Evolutionary conservation across 768 basidiomycete genomes (phyloP).

Genomic region (Boletellus emodensis): DNA sequence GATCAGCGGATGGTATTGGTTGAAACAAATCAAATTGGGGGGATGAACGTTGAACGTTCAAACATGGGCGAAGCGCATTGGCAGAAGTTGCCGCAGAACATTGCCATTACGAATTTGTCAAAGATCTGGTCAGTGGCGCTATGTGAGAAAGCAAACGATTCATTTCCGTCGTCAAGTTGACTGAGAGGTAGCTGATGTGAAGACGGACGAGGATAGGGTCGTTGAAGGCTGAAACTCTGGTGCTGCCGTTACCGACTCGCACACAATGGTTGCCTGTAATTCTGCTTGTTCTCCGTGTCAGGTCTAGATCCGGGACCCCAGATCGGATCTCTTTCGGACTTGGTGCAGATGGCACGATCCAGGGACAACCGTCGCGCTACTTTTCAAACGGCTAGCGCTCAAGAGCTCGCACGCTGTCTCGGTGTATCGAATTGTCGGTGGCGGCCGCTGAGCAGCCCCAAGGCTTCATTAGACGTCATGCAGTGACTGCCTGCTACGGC

Average conservation of each 20-base stretch:
- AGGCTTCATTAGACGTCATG: no score
- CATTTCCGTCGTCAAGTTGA: background rate
- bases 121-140: background rate
- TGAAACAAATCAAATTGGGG: slow-evolving; percentile 10
- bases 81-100: no score
- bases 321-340: background rate
- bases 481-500: no score
- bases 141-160: slow-evolving; percentile 4
- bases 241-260: slow-evolving; percentile 9
- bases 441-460: no score
- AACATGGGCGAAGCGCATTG: no score
- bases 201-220: no score
- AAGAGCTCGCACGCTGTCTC: no score
- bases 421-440: no score
- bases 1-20: slow-evolving; percentile 3
- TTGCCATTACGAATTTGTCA: background rate
- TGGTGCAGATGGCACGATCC: background rate
- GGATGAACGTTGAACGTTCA: background rate
- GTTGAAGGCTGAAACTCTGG: slow-evolving; percentile 7
- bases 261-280: background rate
- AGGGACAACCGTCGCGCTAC: background rate
- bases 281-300: background rate
- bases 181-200: no score
- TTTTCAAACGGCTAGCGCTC: background rate
- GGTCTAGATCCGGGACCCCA: background rate